phyloP scores from a whole-genome alignment of 2,329 filamentous ascomycete genomes.

The Tolypocladium capitatum region DNA sequence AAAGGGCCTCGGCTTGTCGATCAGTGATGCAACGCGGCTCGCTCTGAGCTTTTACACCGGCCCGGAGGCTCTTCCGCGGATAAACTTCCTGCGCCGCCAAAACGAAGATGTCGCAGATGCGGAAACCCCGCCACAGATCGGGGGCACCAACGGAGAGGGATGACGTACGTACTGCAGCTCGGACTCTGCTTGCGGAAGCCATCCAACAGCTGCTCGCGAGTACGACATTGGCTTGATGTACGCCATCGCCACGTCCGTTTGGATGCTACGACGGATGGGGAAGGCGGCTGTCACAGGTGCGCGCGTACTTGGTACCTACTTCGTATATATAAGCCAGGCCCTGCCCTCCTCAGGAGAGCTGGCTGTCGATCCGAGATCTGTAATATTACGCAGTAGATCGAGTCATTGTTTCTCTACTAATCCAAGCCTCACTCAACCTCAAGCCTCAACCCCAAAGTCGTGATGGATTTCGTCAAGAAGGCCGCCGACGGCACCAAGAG shows the following conservation, averaged over 20 bases:
- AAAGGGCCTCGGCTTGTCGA: not conserved
- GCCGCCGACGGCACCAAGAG: conserved; percentile 11
- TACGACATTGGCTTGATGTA: no score
- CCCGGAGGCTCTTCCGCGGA: no score
- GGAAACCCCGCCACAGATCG: not conserved
- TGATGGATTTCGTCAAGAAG: conserved; percentile 28
- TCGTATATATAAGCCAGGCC: not conserved
- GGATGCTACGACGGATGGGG: no score
- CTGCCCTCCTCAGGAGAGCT: not conserved
- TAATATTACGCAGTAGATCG: not conserved
- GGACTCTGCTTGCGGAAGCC: no score
- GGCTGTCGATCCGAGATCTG: not conserved
- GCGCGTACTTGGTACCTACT: no score
- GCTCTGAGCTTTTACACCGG: no score
- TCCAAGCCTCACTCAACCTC: not conserved
- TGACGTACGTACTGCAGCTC: no score
- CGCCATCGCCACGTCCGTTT: no score
- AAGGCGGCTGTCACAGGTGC: no score
- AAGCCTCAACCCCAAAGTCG: conserved; percentile 5
- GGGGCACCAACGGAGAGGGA: not conserved
- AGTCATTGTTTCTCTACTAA: not conserved
- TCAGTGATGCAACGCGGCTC: not conserved
- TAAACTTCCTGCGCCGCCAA: not conserved
- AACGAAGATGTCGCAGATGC: not conserved
- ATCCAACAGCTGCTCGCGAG: no score